Base-by-base conservation (phyloP, 176 grass and related monocot genomes). In the Ampelocalamus luodianensis region DNA sequence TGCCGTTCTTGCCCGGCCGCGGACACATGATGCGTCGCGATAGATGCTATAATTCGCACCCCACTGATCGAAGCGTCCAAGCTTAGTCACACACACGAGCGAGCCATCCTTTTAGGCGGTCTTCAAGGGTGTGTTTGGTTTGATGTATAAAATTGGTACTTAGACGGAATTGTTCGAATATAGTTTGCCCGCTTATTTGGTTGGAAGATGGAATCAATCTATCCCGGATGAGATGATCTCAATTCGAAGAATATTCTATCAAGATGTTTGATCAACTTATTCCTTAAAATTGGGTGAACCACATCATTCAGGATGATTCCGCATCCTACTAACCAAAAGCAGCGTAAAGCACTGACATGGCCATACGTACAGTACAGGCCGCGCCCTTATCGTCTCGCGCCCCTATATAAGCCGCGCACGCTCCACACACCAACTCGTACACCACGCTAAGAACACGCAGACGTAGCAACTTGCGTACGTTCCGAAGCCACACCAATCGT, bases 331-430 rank as follows among this genome's bases (percentile, higher is more conserved):
- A 34, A 34, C 32, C 32, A 34, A 34, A 1, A 1, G 3, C 2
- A 34, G 1, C 2, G 32, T 61, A 26, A 24, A 62, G 43, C 16
- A 26, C 59, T 22, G 23, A 63, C 16, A 22, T 10, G 34, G 8
- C 76, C 76, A 64, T 79, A 48, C 58, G 40, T 64, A 17, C 27
- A 34, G 2, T 46, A 17, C 27, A 34, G 2, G 8, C 49, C 49
- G 50, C 38, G 51, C 68, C 81, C 85, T 65, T 71, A 72, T 55
- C 77, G 23, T 10, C 68, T 37, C 9, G 42, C 44, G 39, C 14
- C 38, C 0, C 63, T 76, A 75, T 87, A 68, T 39, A 76, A 59
- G 18, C 71, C 24, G 3, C 80, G 8, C 11, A 10, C 68, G 64
- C 26, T 39, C 43, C 85, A 48, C 34, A 0, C 5, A 23, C 4